Evolutionary conservation across 2,329 filamentous ascomycete species (phyloP), one percentile per base, ranked within the genome.

Genomic region (Phoma sp.): DNA sequence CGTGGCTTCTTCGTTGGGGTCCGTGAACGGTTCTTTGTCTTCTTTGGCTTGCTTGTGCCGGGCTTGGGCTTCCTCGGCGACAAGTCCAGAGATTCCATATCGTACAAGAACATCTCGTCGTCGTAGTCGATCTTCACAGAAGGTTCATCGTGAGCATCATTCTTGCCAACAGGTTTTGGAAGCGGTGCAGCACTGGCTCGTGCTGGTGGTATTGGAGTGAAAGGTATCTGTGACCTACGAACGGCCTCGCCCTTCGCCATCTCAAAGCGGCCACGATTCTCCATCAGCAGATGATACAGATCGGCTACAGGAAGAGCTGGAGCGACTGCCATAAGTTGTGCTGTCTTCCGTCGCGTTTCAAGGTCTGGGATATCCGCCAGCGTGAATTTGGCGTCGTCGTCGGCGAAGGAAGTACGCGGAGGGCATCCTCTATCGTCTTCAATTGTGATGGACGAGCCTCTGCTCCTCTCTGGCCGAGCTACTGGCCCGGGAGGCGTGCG

Each of bases 51-150:
- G 14, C n/a, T 23, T 35, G 14, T 46, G 37, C 8, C 8, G 6
- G 27, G 1, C 27, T 29, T 29, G 9, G 27, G 9, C 9, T 9
- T 29, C 6, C 2, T 29, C 6, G 27, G 27, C 9, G 18, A 29
- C 9, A 9, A 7, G 6, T 29, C 14, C 2, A 52, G 56, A 3
- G 43, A 45, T 10, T 61, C 54, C 10, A 55, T 48, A 10, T 67
- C 62, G 37, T 51, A 59, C 8, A 60, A 52, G 4, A 67, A 52
- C 2, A 45, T 38, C 5, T 48, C 35, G n/a, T 62, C 59, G 11
- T 62, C 58, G 7, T 47, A 32, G 13, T 68, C 61, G 29, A 66
- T 51, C 35, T 67, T 66, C 4, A 64, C 38, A 44, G 59, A 52
- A 5, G 55, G 24, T 0, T 59, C 60, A 14, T 59, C 56, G 1